Base-by-base conservation (phyloP, 2,329 filamentous ascomycete species). In the Colletotrichum melonis region DNA sequence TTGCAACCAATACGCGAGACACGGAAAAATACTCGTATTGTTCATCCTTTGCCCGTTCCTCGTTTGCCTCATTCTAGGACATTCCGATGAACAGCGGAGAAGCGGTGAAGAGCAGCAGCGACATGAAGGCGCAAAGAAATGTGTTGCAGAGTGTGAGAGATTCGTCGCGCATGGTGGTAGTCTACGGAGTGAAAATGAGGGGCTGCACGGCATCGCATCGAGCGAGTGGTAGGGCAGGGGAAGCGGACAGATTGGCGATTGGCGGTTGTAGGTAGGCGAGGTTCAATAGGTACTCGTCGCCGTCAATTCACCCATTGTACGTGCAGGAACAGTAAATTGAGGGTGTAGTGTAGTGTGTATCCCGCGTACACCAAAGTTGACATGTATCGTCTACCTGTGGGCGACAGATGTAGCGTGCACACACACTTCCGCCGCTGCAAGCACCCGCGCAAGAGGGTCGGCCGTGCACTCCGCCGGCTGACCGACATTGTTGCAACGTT, bases 131-230 rank as follows among this genome's bases (percentile, higher is more conserved):
- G 67, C 56, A 70, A 58, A 69, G 32, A 32, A 14, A 56, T 46
- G 26, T 35, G 56, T 30, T 70, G 60, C 58, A 62, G 30, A 32
- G 57, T 60, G 55, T 30, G 60, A 69, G 32, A 60, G 69, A 16
- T 28, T 71, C 66, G 26, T 75, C 57, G 52, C 57, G 66, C 52
- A 63, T 56, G 60, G 16, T 30, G 63, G 59, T 49, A 49, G 26
- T n/a, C 56, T 58, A 60, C 66, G 12, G 35, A 68, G 42, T 56
- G 54, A 35, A 65, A 52, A 64, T 35, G 70, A 69, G 66, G 66
- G 70, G 59, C 58, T 64, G 59, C 46, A 66, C 28, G 70, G 42
- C 59, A 90, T 60, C 55, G 42, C 42, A 49, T 49, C 42, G 42
- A 55, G 59, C 22, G 59, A 38, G 49, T 65, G 59, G 52, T 56